Base-by-base conservation (phyloP, 768 basidiomycete species). In the Mycena venus region DNA sequence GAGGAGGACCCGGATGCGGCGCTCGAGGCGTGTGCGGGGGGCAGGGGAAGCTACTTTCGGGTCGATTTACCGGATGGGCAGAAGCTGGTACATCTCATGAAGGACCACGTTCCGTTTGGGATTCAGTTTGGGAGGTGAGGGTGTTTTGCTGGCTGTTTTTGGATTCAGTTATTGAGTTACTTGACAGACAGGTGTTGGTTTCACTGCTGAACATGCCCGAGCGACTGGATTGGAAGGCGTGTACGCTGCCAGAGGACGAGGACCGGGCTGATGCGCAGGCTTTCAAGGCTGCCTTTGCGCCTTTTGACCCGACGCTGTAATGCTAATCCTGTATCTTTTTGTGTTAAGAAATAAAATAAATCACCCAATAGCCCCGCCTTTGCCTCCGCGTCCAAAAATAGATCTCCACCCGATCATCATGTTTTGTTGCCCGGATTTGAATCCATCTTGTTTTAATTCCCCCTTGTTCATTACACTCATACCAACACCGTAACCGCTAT, bases 91-190 rank as follows among this genome's bases (percentile, higher is more conserved):
- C 96, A 99, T 83, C 83, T 96, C 75, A 90, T 99, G 79, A 92
- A 92, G 79, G 91, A 92, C 36, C 88, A 93, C 23, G 86, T 91
- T 61, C 92, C 93, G 38, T 99, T 99, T 80, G 93, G 92, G 75
- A 86, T 99, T 55, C 96, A 99, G 81, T 99, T 99, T 83, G 97
- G 96, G 73, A 91, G 98, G 97, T 98, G 80, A 80, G 91, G 47
- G 70, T 47, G 10, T 40, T 55, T 49, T 70, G 4, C 47, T 31
- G 60, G 32, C 68, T 29, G 27, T 21, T n/a, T 60, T 40, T 21
- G 19, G 10, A 12, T 58, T 3, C 27, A 36, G 7, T 51, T 56
- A 56, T 29, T 75, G 44, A 74, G 58, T 27, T 38, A 2, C 12
- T 32, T 17, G 19, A 19, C 21, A 99, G 98, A 83, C 92, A 94